These are phyloP conservation scores for Eremochloa ophiuroides DNA, from an alignment of 176 grass and related monocot species.

Conservation along the genomic window DNA sequence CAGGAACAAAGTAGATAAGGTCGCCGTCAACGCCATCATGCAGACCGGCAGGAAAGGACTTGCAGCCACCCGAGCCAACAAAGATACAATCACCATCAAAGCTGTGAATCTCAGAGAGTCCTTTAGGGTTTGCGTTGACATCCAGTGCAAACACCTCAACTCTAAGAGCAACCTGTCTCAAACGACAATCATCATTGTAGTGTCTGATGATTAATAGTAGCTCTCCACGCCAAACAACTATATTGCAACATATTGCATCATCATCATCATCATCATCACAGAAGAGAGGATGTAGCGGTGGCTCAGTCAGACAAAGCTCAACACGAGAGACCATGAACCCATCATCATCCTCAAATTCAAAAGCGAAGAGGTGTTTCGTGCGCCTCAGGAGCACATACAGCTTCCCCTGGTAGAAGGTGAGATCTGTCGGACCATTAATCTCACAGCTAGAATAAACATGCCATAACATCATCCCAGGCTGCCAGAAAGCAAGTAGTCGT, in stretches of 20 bases:
- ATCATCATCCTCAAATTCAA: not conserved
- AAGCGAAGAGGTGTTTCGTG: not conserved
- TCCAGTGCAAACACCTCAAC: constrained; percentile 18
- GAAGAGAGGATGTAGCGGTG: no score
- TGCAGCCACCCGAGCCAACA: not conserved
- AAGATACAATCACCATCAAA: constrained; percentile 13
- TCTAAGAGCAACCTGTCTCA: not conserved
- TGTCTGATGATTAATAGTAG: constrained; percentile 19
- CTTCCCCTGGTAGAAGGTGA: constrained; percentile 5
- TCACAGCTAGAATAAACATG: not conserved
- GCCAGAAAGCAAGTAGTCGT: not conserved
- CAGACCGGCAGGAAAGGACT: constrained; percentile 21
- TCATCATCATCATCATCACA: no score
- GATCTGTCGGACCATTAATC: not conserved
- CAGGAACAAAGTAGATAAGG: constrained; percentile 12
- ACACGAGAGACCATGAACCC: not conserved
- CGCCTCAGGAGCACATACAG: not conserved
- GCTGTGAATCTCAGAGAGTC: not conserved
- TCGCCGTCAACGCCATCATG: constrained; percentile 3
- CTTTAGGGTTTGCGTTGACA: constrained; percentile 6
- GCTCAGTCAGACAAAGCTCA: not conserved
- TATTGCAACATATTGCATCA: not conserved
- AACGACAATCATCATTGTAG: not conserved
- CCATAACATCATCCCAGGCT: not conserved
- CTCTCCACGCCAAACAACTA: constrained; percentile 12